Base-by-base conservation (phyloP, 73 alveolate genomes). In the Tetrahymena borealis region DNA sequence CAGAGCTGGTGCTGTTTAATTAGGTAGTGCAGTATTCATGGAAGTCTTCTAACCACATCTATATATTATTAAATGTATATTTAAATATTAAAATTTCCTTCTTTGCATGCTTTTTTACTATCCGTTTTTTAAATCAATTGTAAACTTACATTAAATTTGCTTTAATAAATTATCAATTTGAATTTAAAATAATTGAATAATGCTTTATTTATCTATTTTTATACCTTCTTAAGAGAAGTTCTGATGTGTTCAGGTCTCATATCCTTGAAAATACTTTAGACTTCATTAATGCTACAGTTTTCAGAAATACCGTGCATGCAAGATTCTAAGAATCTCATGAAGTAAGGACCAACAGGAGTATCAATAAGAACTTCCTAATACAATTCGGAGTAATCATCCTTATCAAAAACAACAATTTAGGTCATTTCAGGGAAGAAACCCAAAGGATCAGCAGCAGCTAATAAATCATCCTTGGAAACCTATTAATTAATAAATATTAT, bases 361-460 rank as follows among this genome's bases (percentile, higher is more conserved):
- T 98, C 99, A 39, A 98, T 97, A 31, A 98, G 98, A n/a, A 98
- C 99, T 78, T 96, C 98, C 94, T 98, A 98, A 91, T 98, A 98
- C 92, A 98, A 97, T 60, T 97, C 98, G 90, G 98, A 99, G 92
- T 97, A 97, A 93, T 98, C 99, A 91, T 98, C 99, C 90, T 98
- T 98, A 90, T 98, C 99, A 42, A 98, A 96, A 90, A 97, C 98
- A 78, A 96, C 91, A 91, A 98, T 98, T 90, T 98, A 98, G 91
- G 98, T 98, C 93, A 98, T 98, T 93, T 98, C 99, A 39, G 99
- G 99, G 97, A 98, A 97, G 97, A 96, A 97, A 38, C 99, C 99
- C 16, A 98, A 96, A 24, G 99, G 99, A 94, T 98, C 99, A 60
- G 96, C 96, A 77, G 98, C 94, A 91, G 97, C 96, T 38, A 97